These are phyloP conservation scores for Pouteria glomerata DNA, from an alignment of 148 eudicot species.

Conservation along the genomic window DNA sequence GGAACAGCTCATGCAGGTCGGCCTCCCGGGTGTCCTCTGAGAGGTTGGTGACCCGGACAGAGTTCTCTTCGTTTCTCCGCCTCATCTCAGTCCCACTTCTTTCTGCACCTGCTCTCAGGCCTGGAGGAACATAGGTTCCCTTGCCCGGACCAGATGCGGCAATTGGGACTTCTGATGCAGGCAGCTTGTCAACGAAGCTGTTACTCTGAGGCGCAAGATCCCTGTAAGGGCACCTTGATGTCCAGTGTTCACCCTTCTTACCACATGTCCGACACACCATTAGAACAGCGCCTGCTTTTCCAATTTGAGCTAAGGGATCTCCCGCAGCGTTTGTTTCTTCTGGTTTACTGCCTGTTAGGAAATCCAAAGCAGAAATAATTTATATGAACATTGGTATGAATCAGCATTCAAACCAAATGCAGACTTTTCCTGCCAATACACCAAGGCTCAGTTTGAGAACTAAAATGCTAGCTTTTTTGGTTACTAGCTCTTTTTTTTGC, in stretches of 20 bases:
- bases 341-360: slow-evolving; percentile 43
- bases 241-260: slow-evolving; percentile 93
- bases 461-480: no score
- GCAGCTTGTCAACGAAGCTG: slow-evolving; percentile 43
- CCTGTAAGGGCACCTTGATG: slow-evolving; percentile 80
- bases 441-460: no score
- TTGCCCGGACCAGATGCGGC: slow-evolving; percentile 26
- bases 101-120: slow-evolving; percentile 61
- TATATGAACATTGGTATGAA: no score
- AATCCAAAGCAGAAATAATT: background rate
- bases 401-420: no score
- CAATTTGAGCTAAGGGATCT: slow-evolving; percentile 40
- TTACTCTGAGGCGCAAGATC: slow-evolving; percentile 61
- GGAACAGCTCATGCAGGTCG: slow-evolving; percentile 72
- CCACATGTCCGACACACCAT: slow-evolving; percentile 86
- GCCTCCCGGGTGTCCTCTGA: slow-evolving; percentile 87
- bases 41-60: slow-evolving; percentile 88
- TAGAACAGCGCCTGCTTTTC: slow-evolving; percentile 61
- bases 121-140: slow-evolving; percentile 72
- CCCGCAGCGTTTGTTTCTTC: slow-evolving; percentile 54
- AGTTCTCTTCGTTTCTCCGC: slow-evolving; percentile 87
- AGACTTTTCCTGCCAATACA: no score
- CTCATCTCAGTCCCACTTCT: slow-evolving; percentile 57
- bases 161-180: slow-evolving; percentile 27
- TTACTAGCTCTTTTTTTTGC: no score